Percentiles rank a stretch among this genome's conserved stretches.
These are phyloP conservation scores for Scedosporium minutisporum DNA, from an alignment of 2,329 filamentous ascomycete species.

Conservation along the genomic window DNA sequence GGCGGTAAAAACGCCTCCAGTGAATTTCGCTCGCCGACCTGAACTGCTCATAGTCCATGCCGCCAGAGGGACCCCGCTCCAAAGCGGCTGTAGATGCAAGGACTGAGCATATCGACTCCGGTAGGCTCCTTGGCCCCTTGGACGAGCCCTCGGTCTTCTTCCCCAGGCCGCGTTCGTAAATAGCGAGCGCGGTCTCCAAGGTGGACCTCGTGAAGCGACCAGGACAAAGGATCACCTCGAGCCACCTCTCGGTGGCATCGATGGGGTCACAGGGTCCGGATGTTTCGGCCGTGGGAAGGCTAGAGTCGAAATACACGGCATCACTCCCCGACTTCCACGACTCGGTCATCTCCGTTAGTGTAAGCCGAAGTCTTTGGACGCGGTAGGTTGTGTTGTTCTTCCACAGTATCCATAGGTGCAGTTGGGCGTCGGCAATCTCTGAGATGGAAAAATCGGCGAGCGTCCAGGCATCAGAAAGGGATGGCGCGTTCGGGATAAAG, in stretches of 20 bases:
- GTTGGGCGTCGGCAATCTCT: slow-evolving; percentile 40
- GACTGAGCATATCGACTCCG: slow-evolving; percentile 66
- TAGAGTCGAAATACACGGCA: slow-evolving; percentile 52
- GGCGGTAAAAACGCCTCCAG: slow-evolving; percentile 83
- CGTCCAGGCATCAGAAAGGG: slow-evolving; percentile 68
- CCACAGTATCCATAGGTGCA: slow-evolving; percentile 69
- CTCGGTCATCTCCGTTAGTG: slow-evolving; percentile 50
- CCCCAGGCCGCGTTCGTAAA: slow-evolving; percentile 62
- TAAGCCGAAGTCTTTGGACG: slow-evolving; percentile 63
- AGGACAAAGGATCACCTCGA: slow-evolving; percentile 72
- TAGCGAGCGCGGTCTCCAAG: slow-evolving; percentile 70
- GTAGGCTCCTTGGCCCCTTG: slow-evolving; percentile 47
- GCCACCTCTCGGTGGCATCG: slow-evolving; percentile 75
- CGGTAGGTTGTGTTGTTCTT: slow-evolving; percentile 75
- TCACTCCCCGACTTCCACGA: slow-evolving; percentile 64
- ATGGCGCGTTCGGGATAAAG: slow-evolving; percentile 51
- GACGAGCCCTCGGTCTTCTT: slow-evolving; percentile 27
- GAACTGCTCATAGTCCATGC: slow-evolving; percentile 68
- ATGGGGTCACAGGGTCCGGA: slow-evolving; percentile 55
- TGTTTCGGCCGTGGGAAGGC: slow-evolving; percentile 42
- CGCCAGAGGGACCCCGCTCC: slow-evolving; percentile 49
- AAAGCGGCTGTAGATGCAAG: slow-evolving; percentile 61
- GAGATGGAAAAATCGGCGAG: slow-evolving; percentile 65
- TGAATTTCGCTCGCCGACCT: slow-evolving; percentile 65
- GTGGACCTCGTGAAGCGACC: slow-evolving; percentile 72